Evolutionary conservation across 164 flowering plant genomes (phyloP).

Genomic region (Chimonanthus salicifolius): DNA sequence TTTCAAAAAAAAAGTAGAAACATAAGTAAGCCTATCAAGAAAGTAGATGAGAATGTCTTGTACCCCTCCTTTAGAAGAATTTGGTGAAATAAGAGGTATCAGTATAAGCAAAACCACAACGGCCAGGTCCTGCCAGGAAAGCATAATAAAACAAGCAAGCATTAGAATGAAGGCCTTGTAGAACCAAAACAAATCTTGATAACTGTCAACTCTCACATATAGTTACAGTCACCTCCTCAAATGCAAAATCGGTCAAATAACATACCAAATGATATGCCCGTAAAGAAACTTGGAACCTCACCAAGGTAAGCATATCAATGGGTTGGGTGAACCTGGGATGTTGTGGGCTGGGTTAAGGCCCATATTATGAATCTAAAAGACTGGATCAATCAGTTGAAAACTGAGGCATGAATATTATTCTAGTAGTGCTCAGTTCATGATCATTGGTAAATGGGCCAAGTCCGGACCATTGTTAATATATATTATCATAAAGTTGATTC

Average conservation of each 20-base stretch:
- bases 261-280: not conserved
- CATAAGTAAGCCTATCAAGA: not conserved
- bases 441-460: not conserved
- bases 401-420: not conserved
- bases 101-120: conserved; percentile 96
- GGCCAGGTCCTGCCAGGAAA: conserved; percentile 84
- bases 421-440: not conserved
- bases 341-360: not conserved
- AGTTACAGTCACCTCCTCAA: not conserved
- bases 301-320: not conserved
- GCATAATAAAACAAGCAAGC: not conserved
- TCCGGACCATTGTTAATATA: not conserved
- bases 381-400: not conserved
- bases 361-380: too few relatives aligned
- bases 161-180: not conserved
- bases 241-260: not conserved
- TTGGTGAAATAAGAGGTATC: conserved; percentile 97
- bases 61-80: conserved; percentile 99
- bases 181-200: not conserved
- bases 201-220: not conserved
- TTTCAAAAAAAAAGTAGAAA: not conserved
- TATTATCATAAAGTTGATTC: too few relatives aligned
- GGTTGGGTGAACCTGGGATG: not conserved
- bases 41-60: not conserved
- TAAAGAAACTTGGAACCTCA: not conserved